Percentiles rank a stretch among this genome's conserved stretches.
Evolutionary conservation across 352 stramenopile genomes (phyloP).

Genomic region (Pilasporangium apinafurcum): DNA sequence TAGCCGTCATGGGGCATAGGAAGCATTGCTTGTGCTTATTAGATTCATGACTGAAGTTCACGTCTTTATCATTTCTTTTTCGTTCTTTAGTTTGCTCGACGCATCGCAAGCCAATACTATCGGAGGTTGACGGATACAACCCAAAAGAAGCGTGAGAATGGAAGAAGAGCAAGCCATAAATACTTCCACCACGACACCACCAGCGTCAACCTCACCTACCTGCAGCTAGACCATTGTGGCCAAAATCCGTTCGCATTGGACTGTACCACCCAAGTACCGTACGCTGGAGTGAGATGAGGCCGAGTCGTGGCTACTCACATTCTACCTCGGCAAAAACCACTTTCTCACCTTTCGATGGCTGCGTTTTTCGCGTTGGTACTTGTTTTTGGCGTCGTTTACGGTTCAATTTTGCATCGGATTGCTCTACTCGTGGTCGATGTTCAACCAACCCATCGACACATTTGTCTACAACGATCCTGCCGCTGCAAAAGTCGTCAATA

Average conservation of each 20-base stretch:
- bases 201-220: conserved; percentile 5
- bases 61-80: not conserved
- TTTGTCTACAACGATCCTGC: conserved; percentile 37
- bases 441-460: conserved; percentile 63
- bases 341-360: conserved; percentile 33
- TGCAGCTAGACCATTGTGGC: conserved; percentile 16
- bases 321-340: conserved; percentile 42
- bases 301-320: conserved; percentile 43
- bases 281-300: conserved; percentile 40
- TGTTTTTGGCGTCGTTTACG: conserved; percentile 58
- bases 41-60: too few species aligned
- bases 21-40: too few species aligned
- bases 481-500: conserved; percentile 53
- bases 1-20: too few species aligned
- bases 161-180: conserved; percentile 6
- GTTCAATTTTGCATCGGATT: conserved; percentile 70
- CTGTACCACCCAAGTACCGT: conserved; percentile 30
- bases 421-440: conserved; percentile 72
- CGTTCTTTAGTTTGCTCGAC: conserved; percentile 14
- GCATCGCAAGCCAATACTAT: too few species aligned
- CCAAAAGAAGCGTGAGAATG: too few species aligned
- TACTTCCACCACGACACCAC: conserved; percentile 2
- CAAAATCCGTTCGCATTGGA: conserved; percentile 37
- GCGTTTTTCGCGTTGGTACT: conserved; percentile 55
- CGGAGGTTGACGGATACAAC: too few species aligned